phyloP scores from a whole-genome alignment of 768 basidiomycete species.

The Agrocybe praecox region DNA sequence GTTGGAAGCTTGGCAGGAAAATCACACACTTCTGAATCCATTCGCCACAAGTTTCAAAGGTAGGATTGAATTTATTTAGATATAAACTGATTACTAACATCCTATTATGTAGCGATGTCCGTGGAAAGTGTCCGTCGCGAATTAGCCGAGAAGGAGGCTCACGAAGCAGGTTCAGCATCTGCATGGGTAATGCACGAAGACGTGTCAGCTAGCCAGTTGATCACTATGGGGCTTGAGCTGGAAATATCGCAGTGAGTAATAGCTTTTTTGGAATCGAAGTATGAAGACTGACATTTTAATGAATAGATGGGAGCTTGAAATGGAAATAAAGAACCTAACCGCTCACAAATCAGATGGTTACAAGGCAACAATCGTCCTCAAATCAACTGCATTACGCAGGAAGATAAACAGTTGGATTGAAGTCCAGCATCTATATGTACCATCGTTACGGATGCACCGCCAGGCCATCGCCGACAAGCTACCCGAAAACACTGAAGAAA shows the following conservation, averaged over 20 bases:
- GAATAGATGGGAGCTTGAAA: not conserved
- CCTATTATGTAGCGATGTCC: too few species aligned
- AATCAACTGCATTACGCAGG: not conserved
- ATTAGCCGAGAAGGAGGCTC: not conserved
- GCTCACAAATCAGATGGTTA: not conserved
- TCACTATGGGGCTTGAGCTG: not conserved
- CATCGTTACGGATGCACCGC: not conserved
- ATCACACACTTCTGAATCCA: not conserved
- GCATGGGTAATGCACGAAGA: not conserved
- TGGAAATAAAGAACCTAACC: not conserved
- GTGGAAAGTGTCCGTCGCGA: not conserved
- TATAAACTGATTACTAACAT: not conserved
- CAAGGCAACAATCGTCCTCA: not conserved
- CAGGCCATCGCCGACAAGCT: not conserved
- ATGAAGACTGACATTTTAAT: not conserved
- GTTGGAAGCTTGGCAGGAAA: not conserved
- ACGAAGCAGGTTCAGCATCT: not conserved
- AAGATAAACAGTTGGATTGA: not conserved
- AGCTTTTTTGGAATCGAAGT: not conserved
- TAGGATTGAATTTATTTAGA: not conserved
- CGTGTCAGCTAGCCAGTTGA: not conserved
- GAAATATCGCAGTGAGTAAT: not conserved
- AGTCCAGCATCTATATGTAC: not conserved
- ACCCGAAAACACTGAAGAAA: not conserved
- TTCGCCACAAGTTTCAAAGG: not conserved